Evolutionary conservation across 1,139 yeast genomes (phyloP).

Genomic region (Yamadazyma atlantica): DNA sequence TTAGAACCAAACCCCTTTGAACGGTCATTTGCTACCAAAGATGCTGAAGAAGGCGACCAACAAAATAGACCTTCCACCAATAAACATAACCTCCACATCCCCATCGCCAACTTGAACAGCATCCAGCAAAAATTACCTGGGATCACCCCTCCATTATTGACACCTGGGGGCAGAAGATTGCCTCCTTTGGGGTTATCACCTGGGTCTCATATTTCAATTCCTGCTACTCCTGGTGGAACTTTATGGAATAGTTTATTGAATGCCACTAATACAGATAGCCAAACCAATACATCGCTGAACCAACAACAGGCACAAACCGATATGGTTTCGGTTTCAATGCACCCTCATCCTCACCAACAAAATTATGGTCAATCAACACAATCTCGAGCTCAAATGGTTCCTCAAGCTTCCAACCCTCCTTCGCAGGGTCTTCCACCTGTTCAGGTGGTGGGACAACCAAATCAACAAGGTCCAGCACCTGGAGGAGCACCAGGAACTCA

Average conservation of each 20-base stretch:
- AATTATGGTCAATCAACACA: neutral
- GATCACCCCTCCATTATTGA: slow-evolving; percentile 53
- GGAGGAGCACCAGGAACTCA: too few relatives aligned
- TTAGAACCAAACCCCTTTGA: slow-evolving; percentile 96
- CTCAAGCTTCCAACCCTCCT: slow-evolving; percentile 5
- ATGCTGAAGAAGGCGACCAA: slow-evolving; percentile 5
- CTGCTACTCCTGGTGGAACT: slow-evolving; percentile 49
- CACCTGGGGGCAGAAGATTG: slow-evolving; percentile 62
- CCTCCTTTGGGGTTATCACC: slow-evolving; percentile 56
- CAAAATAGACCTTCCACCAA: slow-evolving; percentile 16
- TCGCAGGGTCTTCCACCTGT: too few relatives aligned
- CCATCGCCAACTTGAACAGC: slow-evolving; percentile 27
- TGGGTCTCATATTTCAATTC: slow-evolving; percentile 29
- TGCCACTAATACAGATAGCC: slow-evolving; percentile 26
- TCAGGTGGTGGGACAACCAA: neutral
- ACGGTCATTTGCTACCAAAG: slow-evolving; percentile 71
- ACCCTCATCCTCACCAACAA: slow-evolving; percentile 4
- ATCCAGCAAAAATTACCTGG: slow-evolving; percentile 34
- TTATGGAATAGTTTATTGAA: slow-evolving; percentile 48
- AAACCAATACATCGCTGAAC: neutral
- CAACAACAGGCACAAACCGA: slow-evolving; percentile 4
- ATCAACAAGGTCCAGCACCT: neutral
- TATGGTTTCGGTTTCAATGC: slow-evolving; percentile 1
- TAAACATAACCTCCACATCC: slow-evolving; percentile 36
- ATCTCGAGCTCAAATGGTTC: slow-evolving; percentile 2